Percentiles rank a stretch among this genome's conserved stretches.
Conservation (phyloP, 306 rosid species). For the Rosa rugosa region DNA sequence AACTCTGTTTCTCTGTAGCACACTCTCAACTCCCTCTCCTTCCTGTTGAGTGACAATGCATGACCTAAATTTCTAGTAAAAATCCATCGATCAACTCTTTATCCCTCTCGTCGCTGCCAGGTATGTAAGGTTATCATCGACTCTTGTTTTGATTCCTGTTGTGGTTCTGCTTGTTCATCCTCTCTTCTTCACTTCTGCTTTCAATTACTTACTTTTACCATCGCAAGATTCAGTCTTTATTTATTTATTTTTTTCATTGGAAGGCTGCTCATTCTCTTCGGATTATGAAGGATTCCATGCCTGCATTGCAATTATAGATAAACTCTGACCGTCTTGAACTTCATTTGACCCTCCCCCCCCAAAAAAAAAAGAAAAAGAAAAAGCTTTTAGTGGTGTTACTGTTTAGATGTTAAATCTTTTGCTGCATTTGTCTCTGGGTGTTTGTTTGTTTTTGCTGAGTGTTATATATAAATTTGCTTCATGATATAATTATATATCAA, state of each 20-base stretch:
- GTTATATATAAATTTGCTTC: neutral
- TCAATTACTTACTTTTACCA: neutral
- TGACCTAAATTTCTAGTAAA: no score
- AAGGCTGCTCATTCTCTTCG: neutral
- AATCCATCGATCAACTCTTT: no score
- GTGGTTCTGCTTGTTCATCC: no score
- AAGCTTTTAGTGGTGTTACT: neutral
- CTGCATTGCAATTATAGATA: neutral
- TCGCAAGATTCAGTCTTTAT: neutral
- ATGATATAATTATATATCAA: neutral
- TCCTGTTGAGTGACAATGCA: no score
- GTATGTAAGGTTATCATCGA: no score
- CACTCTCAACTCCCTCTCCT: no score
- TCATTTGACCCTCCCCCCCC: no score
- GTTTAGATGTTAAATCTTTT: neutral
- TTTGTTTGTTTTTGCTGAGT: neutral
- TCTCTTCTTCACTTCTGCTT: no score
- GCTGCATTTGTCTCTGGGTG: neutral
- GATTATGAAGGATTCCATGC: neutral
- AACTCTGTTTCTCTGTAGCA: no score
- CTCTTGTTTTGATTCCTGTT: no score
- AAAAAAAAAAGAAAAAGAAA: no score
- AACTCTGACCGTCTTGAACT: neutral
- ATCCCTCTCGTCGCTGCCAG: no score
- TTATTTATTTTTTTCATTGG: neutral